Evolutionary conservation across 2,329 filamentous ascomycete genomes (phyloP).

Genomic region (Calonectria pauciramosa): DNA sequence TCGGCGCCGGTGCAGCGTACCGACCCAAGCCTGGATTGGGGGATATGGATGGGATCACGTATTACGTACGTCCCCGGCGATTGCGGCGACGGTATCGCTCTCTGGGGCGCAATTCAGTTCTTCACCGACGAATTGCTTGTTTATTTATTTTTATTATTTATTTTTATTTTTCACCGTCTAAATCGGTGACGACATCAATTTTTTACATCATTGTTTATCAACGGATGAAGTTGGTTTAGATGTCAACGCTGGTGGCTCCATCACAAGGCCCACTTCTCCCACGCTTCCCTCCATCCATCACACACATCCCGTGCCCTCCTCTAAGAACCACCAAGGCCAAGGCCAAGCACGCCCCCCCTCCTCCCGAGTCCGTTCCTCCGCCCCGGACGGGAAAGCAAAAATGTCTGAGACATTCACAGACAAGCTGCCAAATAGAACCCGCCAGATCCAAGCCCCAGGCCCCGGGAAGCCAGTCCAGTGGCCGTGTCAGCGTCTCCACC

Average conservation of each 20-base stretch:
- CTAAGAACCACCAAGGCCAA: not conserved
- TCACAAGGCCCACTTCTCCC: slow-evolving; percentile 9
- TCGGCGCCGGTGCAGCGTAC: not conserved
- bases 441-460: slow-evolving; percentile 14
- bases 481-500: slow-evolving; percentile 1
- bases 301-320: not conserved
- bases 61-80: not conserved
- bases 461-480: slow-evolving; percentile 18
- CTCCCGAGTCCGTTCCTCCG: not conserved
- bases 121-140: not conserved
- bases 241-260: not conserved
- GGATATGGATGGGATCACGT: not conserved
- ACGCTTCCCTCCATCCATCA: not conserved
- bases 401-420: slow-evolving; percentile 38
- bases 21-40: not conserved
- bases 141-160: not conserved
- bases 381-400: slow-evolving; percentile 10
- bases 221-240: not conserved
- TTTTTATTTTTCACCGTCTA: not conserved
- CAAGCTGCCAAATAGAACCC: not conserved
- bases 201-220: not conserved
- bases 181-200: not conserved
- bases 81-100: not conserved
- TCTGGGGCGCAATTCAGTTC: not conserved
- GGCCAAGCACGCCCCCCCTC: not conserved